Evolutionary conservation across 1,284 basidiomycete genomes (phyloP), one percentile per base, ranked within the genome.

Genomic region (Ceratobasidium sp.): DNA sequence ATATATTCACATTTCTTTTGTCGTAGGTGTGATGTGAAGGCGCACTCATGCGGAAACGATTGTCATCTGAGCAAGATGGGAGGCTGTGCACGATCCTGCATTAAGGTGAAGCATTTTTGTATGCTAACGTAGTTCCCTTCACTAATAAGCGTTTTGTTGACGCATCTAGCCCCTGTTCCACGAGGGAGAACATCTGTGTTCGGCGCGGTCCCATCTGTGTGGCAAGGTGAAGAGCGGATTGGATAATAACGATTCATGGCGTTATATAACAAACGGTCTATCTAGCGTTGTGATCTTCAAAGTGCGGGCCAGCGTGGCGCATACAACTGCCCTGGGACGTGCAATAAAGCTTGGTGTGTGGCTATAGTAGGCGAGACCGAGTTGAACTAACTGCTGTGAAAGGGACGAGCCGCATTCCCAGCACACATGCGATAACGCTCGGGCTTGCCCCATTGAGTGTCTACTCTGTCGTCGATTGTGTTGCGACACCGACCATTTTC

Each of bases 391-490:
- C 47, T 6, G n/a, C 17, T n/a, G 6, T 49, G 2, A n/a, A 20
- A 49, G 89, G 73, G 84, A 88, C n/a, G 80, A 84, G 26, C 79
- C 82, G 0, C 90, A 91, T 78, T 61, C 76, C 2, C 79, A 82
- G 3, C 90, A 91, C 81, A 80, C 83, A 33, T 90, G 89, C 74
- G 86, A 87, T 45, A 84, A 77, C 28, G 47, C 84, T n/a, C 82
- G 84, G n/a, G 84, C 85, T 42, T 91, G 90, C 78, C 88, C 90
- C 0, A 79, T 90, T 4, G 79, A 81, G 3, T 91, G 89, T 78
- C 83, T 86, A 65, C 80, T 90, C 3, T 91, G 90, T 80, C 87
- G 86, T 76, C 84, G 89, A 20, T 81, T 89, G 3, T 91, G 90
- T 76, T 82, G 85, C 3, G 80, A 82, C 51, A 77, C 80, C 20